Conservation (phyloP, 441 rosid genomes). For the Eruca vesicaria region DNA sequence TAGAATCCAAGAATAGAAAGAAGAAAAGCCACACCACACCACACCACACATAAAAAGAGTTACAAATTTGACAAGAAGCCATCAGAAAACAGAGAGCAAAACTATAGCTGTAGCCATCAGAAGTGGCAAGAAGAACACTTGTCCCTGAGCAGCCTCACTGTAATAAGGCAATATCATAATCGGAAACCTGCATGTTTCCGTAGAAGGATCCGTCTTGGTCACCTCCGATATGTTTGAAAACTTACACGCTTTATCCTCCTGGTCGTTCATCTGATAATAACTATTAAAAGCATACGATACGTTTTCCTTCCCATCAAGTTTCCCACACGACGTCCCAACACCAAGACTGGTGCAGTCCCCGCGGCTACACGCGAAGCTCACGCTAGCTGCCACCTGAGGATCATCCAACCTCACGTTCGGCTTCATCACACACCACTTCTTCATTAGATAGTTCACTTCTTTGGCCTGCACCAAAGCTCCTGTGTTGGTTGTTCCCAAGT, state of each 20-base stretch:
- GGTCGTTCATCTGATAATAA: conserved; percentile 79
- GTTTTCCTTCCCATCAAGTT: conserved; percentile 53
- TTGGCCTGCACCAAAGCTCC: background rate
- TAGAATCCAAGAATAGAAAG: background rate
- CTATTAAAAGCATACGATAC: conserved; percentile 89
- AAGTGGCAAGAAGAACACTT: conserved; percentile 15
- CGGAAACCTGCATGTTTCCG: conserved; percentile 55
- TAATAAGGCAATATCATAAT: conserved; percentile 75
- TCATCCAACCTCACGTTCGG: background rate
- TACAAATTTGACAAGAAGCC: conserved; percentile 22
- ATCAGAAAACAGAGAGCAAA: conserved; percentile 14
- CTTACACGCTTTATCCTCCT: conserved; percentile 70
- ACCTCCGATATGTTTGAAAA: conserved; percentile 65
- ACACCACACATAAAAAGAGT: conserved; percentile 17
- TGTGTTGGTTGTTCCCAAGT: conserved; percentile 45
- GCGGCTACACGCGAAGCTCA: conserved; percentile 77
- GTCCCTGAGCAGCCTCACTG: conserved; percentile 37
- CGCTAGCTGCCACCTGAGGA: conserved; percentile 25
- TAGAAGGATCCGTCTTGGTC: conserved; percentile 62
- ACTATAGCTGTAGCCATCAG: conserved; percentile 1
- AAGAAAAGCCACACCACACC: too few relatives aligned
- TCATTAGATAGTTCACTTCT: conserved; percentile 45
- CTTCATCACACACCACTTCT: background rate
- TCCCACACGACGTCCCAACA: conserved; percentile 75
- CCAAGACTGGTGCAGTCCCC: conserved; percentile 93